phyloP scores from a whole-genome alignment of 176 grass and related monocot species.

The Aegilops speltoides region DNA sequence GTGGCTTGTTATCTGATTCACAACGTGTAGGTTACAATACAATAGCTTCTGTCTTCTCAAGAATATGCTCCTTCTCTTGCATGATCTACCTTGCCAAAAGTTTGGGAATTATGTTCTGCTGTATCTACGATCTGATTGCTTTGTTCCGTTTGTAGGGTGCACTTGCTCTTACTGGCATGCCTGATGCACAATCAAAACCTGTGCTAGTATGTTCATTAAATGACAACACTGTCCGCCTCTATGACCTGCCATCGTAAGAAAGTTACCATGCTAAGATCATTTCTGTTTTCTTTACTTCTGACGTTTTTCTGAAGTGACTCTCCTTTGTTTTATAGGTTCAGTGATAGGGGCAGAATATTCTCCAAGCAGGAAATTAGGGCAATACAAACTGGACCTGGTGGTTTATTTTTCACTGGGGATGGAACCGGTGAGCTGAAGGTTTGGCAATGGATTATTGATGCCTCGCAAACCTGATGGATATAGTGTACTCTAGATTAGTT shows the following conservation, averaged over 20 bases:
- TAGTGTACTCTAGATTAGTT: constrained; percentile 52
- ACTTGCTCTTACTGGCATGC: constrained; percentile 79
- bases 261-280: constrained; percentile 21
- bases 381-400: constrained; percentile 71
- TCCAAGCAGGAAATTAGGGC: constrained; percentile 82
- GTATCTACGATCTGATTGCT: constrained; percentile 23
- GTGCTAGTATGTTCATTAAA: constrained; percentile 86
- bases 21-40: neutral
- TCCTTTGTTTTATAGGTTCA: constrained; percentile 64
- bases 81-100: neutral
- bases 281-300: constrained; percentile 9
- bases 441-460: constrained; percentile 69
- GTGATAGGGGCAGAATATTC: constrained; percentile 80
- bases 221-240: constrained; percentile 78
- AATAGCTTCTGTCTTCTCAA: neutral
- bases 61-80: neutral
- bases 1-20: neutral
- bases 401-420: constrained; percentile 97
- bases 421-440: constrained; percentile 93
- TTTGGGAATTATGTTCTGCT: neutral
- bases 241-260: constrained; percentile 94
- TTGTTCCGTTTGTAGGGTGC: constrained; percentile 57
- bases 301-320: constrained; percentile 5
- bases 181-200: constrained; percentile 79
- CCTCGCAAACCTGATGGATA: constrained; percentile 49